Percentiles rank a stretch among this genome's conserved stretches.
Conservation (phyloP, 176 grass and related monocot genomes). For the Microstegium vimineum region DNA sequence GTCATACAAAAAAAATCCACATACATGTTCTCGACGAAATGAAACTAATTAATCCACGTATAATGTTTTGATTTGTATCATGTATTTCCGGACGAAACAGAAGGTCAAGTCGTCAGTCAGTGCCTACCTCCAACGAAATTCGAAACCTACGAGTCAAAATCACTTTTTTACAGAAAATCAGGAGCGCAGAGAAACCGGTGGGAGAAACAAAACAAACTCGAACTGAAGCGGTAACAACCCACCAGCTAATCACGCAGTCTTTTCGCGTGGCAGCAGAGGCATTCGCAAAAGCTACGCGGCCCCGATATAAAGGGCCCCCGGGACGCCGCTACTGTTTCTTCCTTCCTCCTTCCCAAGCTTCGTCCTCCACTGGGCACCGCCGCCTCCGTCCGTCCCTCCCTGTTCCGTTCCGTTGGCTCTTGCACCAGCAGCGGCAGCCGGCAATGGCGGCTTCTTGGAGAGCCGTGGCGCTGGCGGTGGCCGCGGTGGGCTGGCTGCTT, state of each 20-base stretch:
- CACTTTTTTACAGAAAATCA: background rate
- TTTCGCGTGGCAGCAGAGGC: background rate
- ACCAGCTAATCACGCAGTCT: slow-evolving; percentile 27
- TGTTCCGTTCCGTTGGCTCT: background rate
- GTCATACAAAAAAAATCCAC: background rate
- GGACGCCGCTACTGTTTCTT: background rate
- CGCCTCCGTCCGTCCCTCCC: background rate
- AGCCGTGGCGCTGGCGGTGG: slow-evolving; percentile 16
- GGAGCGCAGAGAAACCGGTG: background rate
- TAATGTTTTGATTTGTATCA: too few species aligned
- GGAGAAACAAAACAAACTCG: background rate
- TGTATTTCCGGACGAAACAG: too few species aligned
- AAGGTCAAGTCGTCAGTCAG: too few species aligned
- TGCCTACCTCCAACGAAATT: background rate
- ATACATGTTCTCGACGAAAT: too few species aligned
- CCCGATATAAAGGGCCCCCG: slow-evolving; percentile 7
- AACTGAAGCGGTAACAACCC: slow-evolving; percentile 18
- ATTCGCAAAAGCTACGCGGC: background rate
- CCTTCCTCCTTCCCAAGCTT: background rate
- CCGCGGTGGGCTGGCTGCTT: background rate
- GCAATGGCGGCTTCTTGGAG: slow-evolving; percentile 39
- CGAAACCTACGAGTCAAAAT: background rate
- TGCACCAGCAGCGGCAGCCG: slow-evolving; percentile 10
- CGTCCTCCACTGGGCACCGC: background rate
- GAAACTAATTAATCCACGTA: background rate